Base-by-base conservation (phyloP, 208 protist genomes). In the Leishmania guyanensis region DNA sequence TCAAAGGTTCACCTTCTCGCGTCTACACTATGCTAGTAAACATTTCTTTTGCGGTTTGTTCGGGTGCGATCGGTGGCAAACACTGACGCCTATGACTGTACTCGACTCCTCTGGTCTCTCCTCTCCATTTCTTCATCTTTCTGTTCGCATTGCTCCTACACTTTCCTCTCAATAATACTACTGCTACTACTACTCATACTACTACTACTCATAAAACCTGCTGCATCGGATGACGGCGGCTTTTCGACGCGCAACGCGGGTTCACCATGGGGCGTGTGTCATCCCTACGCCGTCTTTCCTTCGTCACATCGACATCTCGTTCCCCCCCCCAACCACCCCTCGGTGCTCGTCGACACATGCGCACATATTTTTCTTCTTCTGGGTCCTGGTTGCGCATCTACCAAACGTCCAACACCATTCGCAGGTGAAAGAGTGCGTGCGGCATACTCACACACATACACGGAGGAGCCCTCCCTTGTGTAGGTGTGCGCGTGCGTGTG, bases 351-450 rank as follows among this genome's bases (percentile, higher is more conserved):
- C 39, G 4, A 12, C 64, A n/a, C 66, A 43, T 50, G 69, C 46
- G 12, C 39, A 20, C 29, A 16, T 16, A 50, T 39, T n/a, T 73
- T 33, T 6, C 9, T 29, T 16, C 46, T 26, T n/a, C 3, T 4
- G 62, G 6, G 2, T 29, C n/a, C n/a, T 39, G 29, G 36, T 39
- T 8, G 29, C 62, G 17, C n/a, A 50, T 6, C 26, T 26, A 36
- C 69, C 39, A 22, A 54, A 8, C 39, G 29, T 29, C 46, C 16
- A 73, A 53, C n/a, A 46, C 46, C 22, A 14, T 50, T 26, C 33
- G 22, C 69, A 51, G 69, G 69, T 54, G 46, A 73, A 51, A 46
- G 26, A 73, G 69, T 73, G 69, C 69, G 46, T 73, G 20, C 9
- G 46, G 17, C 36, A 48, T 73, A 73, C 46, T 46, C 39, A 46